Evolutionary conservation across 139 green algal species (phyloP), one percentile per base, ranked within the genome.

Genomic region (Tetraselmis chui): DNA sequence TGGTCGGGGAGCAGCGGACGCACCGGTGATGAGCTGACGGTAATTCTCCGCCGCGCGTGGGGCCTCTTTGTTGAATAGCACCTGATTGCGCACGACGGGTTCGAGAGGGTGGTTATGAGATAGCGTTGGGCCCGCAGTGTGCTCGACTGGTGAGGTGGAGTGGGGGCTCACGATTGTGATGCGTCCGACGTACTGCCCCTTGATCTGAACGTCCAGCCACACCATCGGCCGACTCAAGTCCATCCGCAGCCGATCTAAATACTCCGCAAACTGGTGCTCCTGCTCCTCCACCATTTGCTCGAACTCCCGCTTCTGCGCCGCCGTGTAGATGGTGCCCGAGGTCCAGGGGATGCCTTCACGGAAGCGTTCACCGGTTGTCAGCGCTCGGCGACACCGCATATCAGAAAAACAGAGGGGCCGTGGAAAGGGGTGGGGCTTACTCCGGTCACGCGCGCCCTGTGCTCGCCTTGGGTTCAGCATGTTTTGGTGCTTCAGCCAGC

Each of bases 1-100:
- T 75, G 1, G 89, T 90, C n/a, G n/a, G n/a, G n/a, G n/a, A n/a
- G n/a, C n/a, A n/a, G n/a, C n/a, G n/a, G n/a, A 81, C 88, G 91
- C 79, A 93, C 78, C 78, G 84, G 83, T 59, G 1, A 30, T 23
- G 27, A 80, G 28, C 5, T 78, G 31, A 24, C 91, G 75, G 81
- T 93, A 91, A 83, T 92, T 94, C 77, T 94, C 91, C 1, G 91
- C 83, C 0, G 79, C 75, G 2, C 87, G 79, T 1, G 87, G 87
- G 24, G 28, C 59, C 80, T 86, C 32, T 75, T 90, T 80, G 1
- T 82, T 28, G 59, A 89, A 90, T 23, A 90, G 82, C 28, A 89
- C 85, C 78, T 67, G 45, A 25, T 67, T n/a, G n/a, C n/a, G n/a
- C n/a, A n/a, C n/a, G n/a, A n/a, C n/a, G n/a, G n/a, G n/a, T n/a